Evolutionary conservation across 2,329 filamentous ascomycete genomes (phyloP), one percentile per base, ranked within the genome.

Genomic region (Xylariales sp.): DNA sequence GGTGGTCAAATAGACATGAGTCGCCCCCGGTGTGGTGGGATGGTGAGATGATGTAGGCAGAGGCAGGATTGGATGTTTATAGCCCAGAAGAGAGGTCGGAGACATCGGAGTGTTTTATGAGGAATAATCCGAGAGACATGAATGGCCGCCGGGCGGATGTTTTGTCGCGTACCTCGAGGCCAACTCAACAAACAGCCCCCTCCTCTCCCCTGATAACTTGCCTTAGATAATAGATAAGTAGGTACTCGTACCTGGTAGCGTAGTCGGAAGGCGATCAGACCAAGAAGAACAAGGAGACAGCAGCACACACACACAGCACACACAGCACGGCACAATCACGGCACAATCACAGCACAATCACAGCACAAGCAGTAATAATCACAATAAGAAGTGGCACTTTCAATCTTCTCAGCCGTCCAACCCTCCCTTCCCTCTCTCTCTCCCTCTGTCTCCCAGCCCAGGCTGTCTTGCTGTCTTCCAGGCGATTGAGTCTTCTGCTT

Each of bases 61-160:
- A 62, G 67, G 56, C 18, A 55, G 49, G 57, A 48, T 18, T 43
- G 23, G 53, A 10, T 32, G 57, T 58, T 56, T 23, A 53, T 49
- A 46, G 32, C 16, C 39, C 18, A 41, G 10, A 62, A n/a, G 55
- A 62, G 60, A 69, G 43, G 52, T 65, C 69, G 70, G 67, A 61
- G 58, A 41, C 54, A 43, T 57, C 68, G 73, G 73, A 75, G 64
- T 49, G 63, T 66, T 71, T 71, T 68, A 68, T 68, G 65, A 58
- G 62, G 63, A 66, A 71, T 71, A 72, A 75, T 71, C 69, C 56
- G 69, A 66, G 67, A 53, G 62, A 67, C 41, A 55, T 70, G 68
- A 71, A 60, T 73, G 71, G 73, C 12, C 46, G 39, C 50, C 43
- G 43, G 32, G 41, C 30, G 18, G 43, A 2, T 64, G 55, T 62